Conservation (phyloP, 2,329 filamentous ascomycete species). For the Endothia cerciana region DNA sequence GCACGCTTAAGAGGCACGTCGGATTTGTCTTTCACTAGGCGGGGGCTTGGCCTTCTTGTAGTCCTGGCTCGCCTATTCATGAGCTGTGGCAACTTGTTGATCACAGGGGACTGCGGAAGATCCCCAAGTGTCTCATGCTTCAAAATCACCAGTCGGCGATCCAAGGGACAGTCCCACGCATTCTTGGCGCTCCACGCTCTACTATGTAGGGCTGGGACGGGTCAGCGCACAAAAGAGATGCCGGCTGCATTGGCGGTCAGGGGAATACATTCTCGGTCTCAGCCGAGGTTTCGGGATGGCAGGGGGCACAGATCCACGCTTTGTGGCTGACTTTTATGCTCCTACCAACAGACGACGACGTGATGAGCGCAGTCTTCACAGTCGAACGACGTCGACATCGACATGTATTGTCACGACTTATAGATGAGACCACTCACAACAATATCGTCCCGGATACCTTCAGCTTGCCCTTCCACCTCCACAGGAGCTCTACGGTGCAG, state of each 20-base stretch:
- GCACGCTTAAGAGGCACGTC: background rate
- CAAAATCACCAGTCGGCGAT: background rate
- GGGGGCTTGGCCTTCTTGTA: background rate
- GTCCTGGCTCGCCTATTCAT: background rate
- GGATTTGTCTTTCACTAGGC: too few species aligned
- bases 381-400: background rate
- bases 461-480: too few species aligned
- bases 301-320: background rate
- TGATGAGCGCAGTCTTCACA: background rate
- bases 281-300: conserved; percentile 18
- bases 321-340: conserved; percentile 1
- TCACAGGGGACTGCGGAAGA: background rate
- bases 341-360: background rate
- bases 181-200: background rate
- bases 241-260: background rate
- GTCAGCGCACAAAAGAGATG: background rate
- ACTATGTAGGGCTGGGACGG: background rate
- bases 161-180: background rate
- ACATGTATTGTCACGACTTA: background rate
- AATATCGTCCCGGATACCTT: background rate
- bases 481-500: too few species aligned
- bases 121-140: background rate
- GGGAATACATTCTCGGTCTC: background rate
- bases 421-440: background rate
- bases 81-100: background rate